Conservation (phyloP, 768 basidiomycete species). For the Calocera viscosa region DNA sequence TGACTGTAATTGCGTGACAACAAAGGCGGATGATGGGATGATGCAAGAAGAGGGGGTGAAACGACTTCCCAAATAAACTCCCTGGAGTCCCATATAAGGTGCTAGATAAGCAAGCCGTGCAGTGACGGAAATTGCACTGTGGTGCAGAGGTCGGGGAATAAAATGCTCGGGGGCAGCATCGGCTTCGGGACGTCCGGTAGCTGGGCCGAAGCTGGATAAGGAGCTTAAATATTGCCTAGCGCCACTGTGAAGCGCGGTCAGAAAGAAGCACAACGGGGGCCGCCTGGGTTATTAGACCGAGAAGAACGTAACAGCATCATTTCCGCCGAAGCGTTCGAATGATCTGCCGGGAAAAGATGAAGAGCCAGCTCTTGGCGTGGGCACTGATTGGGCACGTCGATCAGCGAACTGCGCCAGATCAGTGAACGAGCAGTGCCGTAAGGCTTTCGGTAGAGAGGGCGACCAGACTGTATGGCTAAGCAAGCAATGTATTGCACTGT, state of each 20-base stretch:
- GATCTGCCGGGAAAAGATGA: too few species aligned
- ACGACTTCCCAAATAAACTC: background rate
- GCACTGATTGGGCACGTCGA: background rate
- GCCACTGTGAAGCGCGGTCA: background rate
- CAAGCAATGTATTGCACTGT: background rate
- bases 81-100: background rate
- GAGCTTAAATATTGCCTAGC: background rate
- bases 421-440: background rate
- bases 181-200: background rate
- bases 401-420: background rate
- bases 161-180: background rate
- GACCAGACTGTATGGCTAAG: background rate
- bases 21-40: background rate
- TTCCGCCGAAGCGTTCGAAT: too few species aligned
- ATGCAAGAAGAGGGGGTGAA: background rate
- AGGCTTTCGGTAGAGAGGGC: background rate
- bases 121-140: too few species aligned
- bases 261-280: too few species aligned
- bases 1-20: background rate
- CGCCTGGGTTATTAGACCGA: too few species aligned
- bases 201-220: background rate
- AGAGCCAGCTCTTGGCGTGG: background rate
- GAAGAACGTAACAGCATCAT: too few species aligned
- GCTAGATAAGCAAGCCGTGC: background rate
- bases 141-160: too few species aligned